Conservation (phyloP, 139 green algal genomes). For the Chlamydomonas eustigma region DNA sequence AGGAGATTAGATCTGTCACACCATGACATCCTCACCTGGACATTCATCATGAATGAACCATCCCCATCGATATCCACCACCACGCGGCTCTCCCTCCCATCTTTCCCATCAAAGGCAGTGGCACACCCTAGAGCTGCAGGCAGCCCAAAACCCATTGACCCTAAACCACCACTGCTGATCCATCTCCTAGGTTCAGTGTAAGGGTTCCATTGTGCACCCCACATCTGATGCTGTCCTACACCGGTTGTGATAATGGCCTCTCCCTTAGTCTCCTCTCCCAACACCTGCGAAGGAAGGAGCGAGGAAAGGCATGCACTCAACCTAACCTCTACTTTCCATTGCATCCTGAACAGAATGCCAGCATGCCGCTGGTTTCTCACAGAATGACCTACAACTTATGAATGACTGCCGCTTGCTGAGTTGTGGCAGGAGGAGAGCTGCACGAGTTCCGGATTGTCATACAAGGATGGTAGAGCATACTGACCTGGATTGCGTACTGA, state of each 20-base stretch:
- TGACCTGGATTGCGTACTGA: constrained; percentile 76
- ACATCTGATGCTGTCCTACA: constrained; percentile 99
- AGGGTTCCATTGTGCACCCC: constrained; percentile 92
- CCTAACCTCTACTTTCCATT: too few species aligned
- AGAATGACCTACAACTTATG: too few species aligned
- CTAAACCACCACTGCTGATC: constrained; percentile 80
- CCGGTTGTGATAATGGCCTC: constrained; percentile 96
- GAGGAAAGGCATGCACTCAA: too few species aligned
- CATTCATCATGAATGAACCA: constrained; percentile 97
- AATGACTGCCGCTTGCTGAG: too few species aligned
- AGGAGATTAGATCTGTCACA: too few species aligned
- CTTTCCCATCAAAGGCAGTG: constrained; percentile 77
- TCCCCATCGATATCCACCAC: constrained; percentile 99
- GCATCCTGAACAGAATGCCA: too few species aligned
- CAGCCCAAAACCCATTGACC: constrained; percentile 98
- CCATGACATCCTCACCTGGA: constrained; percentile 42
- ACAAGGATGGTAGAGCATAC: too few species aligned
- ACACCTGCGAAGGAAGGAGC: constrained; percentile 40
- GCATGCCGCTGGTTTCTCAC: too few species aligned
- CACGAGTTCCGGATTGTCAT: too few species aligned
- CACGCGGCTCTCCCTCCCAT: constrained; percentile 37
- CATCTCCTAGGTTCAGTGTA: constrained; percentile 46
- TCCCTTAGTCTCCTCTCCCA: constrained; percentile 92
- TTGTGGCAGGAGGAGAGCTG: too few species aligned
- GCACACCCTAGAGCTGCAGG: constrained; percentile 89